phyloP scores from a whole-genome alignment of 148 eudicot species.

The Talinum fruticosum region DNA sequence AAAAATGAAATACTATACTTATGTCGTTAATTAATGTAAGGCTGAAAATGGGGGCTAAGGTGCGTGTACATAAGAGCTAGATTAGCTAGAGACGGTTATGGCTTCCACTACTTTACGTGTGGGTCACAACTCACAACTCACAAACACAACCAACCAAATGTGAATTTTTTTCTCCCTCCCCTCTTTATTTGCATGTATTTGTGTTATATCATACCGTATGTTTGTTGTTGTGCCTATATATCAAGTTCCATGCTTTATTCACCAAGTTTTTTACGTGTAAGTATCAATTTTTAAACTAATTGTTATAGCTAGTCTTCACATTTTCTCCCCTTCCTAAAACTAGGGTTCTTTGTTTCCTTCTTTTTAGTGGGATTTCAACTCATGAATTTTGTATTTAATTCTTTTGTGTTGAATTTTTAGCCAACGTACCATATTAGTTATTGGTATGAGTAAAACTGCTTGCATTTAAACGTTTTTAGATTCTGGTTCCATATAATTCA shows the following conservation, averaged over 20 bases:
- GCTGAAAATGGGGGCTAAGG: neutral
- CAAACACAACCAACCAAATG: too few species aligned
- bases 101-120: neutral
- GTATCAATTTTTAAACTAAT: neutral
- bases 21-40: too few species aligned
- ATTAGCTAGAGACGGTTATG: neutral
- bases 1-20: too few species aligned
- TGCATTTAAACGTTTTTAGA: too few species aligned
- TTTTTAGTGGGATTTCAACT: neutral
- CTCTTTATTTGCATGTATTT: neutral
- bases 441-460: too few species aligned
- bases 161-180: neutral
- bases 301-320: neutral
- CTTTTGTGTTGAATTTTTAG: too few species aligned
- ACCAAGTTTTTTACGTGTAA: neutral
- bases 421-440: too few species aligned
- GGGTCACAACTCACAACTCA: neutral
- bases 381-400: too few species aligned
- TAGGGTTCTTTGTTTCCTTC: neutral
- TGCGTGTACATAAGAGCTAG: neutral
- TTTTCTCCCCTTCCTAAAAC: neutral
- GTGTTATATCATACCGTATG: neutral
- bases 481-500: too few species aligned
- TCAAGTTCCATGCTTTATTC: neutral
- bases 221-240: too few species aligned